These are phyloP conservation scores for Zoysia pacifica DNA, from an alignment of 176 grass and related monocot species.

Conservation along the genomic window DNA sequence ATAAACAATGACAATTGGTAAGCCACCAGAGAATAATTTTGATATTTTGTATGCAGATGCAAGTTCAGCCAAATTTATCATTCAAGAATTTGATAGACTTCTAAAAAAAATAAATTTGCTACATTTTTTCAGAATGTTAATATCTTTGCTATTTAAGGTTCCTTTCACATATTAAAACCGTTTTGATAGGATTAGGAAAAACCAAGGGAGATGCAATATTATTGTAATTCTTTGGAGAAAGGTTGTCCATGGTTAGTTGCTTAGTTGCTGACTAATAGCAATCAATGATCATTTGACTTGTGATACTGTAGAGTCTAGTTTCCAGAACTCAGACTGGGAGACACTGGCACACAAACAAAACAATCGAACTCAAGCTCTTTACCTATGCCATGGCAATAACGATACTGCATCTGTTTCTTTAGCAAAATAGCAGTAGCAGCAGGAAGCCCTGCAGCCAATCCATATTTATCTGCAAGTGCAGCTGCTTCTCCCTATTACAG, in stretches of 20 bases:
- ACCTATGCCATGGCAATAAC: conserved; percentile 80
- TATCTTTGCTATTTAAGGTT: neutral
- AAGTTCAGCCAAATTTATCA: conserved; percentile 5
- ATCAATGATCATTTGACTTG: neutral
- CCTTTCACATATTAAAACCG: neutral
- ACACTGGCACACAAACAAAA: neutral
- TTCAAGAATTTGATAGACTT: neutral
- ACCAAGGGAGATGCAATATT: neutral
- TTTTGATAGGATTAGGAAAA: neutral
- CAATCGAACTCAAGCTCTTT: neutral
- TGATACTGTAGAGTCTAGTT: neutral
- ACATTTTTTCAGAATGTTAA: neutral
- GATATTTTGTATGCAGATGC: neutral
- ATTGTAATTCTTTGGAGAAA: neutral
- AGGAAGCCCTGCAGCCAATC: conserved; percentile 79
- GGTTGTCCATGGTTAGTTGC: neutral
- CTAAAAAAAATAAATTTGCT: neutral
- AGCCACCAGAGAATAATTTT: neutral
- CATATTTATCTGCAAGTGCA: conserved; percentile 79
- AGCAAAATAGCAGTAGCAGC: conserved; percentile 72
- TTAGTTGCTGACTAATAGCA: neutral
- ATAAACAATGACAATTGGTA: neutral
- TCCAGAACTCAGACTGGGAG: neutral
- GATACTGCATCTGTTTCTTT: conserved; percentile 81
- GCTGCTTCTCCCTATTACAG: conserved; percentile 81